Evolutionary conservation across 176 grass and related monocot genomes (phyloP).

Genomic region (Phoenix roebelenii): DNA sequence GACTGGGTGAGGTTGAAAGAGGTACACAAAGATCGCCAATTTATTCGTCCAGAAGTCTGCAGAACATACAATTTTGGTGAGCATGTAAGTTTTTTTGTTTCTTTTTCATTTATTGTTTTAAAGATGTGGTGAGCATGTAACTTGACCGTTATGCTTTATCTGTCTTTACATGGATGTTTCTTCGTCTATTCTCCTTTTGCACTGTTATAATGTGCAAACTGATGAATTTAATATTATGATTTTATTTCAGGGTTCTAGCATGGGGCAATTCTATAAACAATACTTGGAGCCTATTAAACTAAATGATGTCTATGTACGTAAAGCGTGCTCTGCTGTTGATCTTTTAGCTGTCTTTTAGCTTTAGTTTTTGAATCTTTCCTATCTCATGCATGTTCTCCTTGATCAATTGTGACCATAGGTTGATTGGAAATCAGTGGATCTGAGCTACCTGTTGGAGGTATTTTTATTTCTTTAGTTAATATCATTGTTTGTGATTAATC

Average conservation of each 20-base stretch:
- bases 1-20: slow-evolving; percentile 97
- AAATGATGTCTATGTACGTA: too few relatives aligned
- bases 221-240: too few relatives aligned
- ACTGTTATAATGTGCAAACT: too few relatives aligned
- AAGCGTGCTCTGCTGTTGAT: too few relatives aligned
- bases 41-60: slow-evolving; percentile 90
- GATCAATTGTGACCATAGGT: slow-evolving; percentile 36
- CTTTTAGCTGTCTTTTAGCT: background rate
- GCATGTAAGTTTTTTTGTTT: slow-evolving; percentile 42
- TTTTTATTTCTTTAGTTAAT: slow-evolving; percentile 7
- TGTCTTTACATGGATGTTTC: too few relatives aligned
- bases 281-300: too few relatives aligned
- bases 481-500: background rate
- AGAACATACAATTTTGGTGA: slow-evolving; percentile 99
- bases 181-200: too few relatives aligned
- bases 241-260: too few relatives aligned
- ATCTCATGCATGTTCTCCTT: slow-evolving; percentile 15
- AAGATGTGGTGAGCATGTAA: too few relatives aligned
- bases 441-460: slow-evolving; percentile 88
- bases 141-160: too few relatives aligned
- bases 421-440: slow-evolving; percentile 76
- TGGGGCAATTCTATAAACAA: too few relatives aligned
- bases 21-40: slow-evolving; percentile 73
- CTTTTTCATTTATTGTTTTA: too few relatives aligned
- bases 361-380: background rate